Percentiles rank a stretch among this genome's conserved stretches.
Evolutionary conservation across 345 rosid species (phyloP).

Genomic region (Aegle marmelos): DNA sequence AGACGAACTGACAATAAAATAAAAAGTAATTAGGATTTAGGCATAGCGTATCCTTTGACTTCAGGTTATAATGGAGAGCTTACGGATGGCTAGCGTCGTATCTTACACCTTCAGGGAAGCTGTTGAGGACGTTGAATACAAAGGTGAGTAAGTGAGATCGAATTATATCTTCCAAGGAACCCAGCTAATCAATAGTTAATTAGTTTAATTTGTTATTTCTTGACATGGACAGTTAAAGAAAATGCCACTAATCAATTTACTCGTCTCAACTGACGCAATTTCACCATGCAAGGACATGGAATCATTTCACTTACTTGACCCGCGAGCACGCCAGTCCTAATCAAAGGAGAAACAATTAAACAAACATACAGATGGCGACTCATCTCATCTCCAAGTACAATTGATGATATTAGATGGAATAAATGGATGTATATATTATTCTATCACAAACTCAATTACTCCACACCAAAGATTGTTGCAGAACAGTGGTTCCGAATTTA

Average conservation of each 20-base stretch:
- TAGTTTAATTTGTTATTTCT: not conserved
- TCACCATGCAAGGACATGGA: not conserved
- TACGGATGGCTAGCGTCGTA: conserved; percentile 46
- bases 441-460: too few species aligned
- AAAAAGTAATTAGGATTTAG: not conserved
- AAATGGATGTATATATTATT: not conserved
- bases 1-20: not conserved
- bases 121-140: conserved; percentile 45
- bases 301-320: not conserved
- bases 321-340: not conserved
- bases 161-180: not conserved
- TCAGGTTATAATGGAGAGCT: conserved; percentile 38
- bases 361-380: not conserved
- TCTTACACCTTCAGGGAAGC: conserved; percentile 59
- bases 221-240: not conserved
- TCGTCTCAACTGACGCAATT: not conserved
- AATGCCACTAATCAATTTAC: not conserved
- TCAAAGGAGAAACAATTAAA: not conserved
- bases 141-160: conserved; percentile 8
- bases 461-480: too few species aligned
- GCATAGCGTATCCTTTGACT: not conserved
- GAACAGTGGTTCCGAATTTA: too few species aligned
- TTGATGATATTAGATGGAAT: not conserved
- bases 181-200: not conserved
- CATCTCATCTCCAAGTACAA: not conserved